phyloP scores from a whole-genome alignment of 116 monocot genomes.

The Posidonia oceanica region DNA sequence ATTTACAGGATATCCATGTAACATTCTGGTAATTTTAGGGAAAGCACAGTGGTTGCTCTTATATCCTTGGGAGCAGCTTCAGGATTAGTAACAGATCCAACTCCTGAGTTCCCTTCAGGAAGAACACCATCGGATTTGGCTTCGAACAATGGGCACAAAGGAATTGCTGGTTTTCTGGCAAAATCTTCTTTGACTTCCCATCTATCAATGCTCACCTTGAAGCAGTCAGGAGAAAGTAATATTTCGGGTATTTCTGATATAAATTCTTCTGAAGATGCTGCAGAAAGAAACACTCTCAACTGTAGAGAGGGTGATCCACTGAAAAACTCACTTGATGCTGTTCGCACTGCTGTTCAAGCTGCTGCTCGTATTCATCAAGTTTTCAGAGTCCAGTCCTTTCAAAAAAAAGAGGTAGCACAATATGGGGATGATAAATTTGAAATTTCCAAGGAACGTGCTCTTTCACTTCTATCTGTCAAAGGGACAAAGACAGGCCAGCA shows the following conservation, averaged over 20 bases:
- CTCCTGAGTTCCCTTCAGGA: slow-evolving; percentile 70
- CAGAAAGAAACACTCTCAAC: slow-evolving; percentile 8
- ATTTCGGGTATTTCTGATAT: slow-evolving; percentile 15
- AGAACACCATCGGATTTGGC: slow-evolving; percentile 97
- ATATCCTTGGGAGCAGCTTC: slow-evolving; percentile 55
- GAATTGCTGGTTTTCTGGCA: slow-evolving; percentile 96
- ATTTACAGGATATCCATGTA: neutral
- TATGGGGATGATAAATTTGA: slow-evolving; percentile 37
- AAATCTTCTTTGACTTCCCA: slow-evolving; percentile 75
- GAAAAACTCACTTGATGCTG: slow-evolving; percentile 70
- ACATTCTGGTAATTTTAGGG: slow-evolving; percentile 35
- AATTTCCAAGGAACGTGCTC: slow-evolving; percentile 55
- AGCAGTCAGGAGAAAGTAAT: slow-evolving; percentile 28
- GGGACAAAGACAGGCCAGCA: slow-evolving; percentile 27
- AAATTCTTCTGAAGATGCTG: slow-evolving; percentile 24
- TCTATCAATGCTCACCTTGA: slow-evolving; percentile 69
- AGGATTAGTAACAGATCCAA: slow-evolving; percentile 88
- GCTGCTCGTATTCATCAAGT: slow-evolving; percentile 94
- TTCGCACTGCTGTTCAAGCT: slow-evolving; percentile 82
- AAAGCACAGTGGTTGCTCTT: slow-evolving; percentile 57
- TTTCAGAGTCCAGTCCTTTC: slow-evolving; percentile 82
- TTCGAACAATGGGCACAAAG: slow-evolving; percentile 88
- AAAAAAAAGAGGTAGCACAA: slow-evolving; percentile 60
- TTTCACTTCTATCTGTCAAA: slow-evolving; percentile 57
- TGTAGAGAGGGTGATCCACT: slow-evolving; percentile 28